Evolutionary conservation across 208 protist species (phyloP).

Genomic region (Giardia muris): DNA sequence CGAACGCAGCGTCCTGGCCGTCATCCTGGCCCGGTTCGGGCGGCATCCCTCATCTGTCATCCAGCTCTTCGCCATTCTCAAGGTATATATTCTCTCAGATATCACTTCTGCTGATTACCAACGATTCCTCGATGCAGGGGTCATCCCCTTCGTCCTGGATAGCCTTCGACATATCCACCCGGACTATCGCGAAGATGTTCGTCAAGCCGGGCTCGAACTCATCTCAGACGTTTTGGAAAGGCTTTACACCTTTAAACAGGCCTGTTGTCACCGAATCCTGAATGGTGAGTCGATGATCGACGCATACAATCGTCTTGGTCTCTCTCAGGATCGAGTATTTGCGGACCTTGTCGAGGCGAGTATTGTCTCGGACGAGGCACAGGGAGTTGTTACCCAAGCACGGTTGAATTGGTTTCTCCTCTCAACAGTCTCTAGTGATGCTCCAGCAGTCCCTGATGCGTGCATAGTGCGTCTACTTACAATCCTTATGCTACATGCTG

Average conservation of each 20-base stretch:
- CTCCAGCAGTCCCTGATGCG: too few relatives aligned
- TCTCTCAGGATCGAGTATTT: background rate
- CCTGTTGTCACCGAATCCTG: background rate
- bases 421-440: too few relatives aligned
- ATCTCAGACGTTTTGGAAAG: background rate
- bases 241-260: background rate
- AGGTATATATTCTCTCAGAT: background rate
- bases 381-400: background rate
- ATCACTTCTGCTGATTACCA: background rate
- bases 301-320: background rate
- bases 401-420: too few relatives aligned
- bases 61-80: background rate
- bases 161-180: background rate
- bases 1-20: background rate
- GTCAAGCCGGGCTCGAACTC: background rate
- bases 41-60: background rate
- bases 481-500: background rate
- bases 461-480: background rate
- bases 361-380: background rate
- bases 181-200: background rate
- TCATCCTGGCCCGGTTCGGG: background rate
- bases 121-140: background rate
- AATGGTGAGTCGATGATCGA: background rate
- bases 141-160: background rate
- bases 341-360: background rate